Conservation (phyloP, 1,284 basidiomycete species). For the Coriolopsis trogii region DNA sequence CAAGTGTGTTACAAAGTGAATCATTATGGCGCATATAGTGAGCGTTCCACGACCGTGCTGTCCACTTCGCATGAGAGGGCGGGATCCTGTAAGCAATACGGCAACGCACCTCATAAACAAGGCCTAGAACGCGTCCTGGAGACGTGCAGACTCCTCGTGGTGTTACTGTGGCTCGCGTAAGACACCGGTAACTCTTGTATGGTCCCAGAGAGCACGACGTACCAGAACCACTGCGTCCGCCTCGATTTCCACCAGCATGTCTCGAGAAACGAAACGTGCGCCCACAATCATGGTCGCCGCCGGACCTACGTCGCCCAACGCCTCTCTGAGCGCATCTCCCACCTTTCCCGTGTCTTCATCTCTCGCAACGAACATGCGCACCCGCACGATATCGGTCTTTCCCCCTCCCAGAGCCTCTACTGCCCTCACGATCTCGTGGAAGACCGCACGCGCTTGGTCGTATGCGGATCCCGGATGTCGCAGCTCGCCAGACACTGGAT, state of each 20-base stretch:
- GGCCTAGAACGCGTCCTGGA: no score
- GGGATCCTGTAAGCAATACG: no score
- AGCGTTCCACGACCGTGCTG: no score
- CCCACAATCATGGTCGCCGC: slow-evolving; percentile 55
- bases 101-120: no score
- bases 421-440: slow-evolving; percentile 45
- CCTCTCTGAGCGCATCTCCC: slow-evolving; percentile 47
- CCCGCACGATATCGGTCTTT: slow-evolving; percentile 44
- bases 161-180: no score
- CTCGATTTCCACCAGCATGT: slow-evolving; percentile 55
- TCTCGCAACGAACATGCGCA: slow-evolving; percentile 51
- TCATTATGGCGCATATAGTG: no score
- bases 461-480: slow-evolving; percentile 47
- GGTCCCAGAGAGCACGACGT: slow-evolving; percentile 4
- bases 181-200: not conserved
- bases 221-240: slow-evolving; percentile 43
- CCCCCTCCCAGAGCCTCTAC: slow-evolving; percentile 44
- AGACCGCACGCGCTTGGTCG: slow-evolving; percentile 44
- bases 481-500: slow-evolving; percentile 41
- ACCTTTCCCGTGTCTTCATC: slow-evolving; percentile 45
- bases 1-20: no score
- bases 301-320: slow-evolving; percentile 44
- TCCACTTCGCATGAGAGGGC: no score
- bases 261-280: slow-evolving; percentile 43
- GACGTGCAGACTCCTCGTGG: no score